phyloP scores from a whole-genome alignment of 352 stramenopile genomes.

The Phytophthora hybrid region DNA sequence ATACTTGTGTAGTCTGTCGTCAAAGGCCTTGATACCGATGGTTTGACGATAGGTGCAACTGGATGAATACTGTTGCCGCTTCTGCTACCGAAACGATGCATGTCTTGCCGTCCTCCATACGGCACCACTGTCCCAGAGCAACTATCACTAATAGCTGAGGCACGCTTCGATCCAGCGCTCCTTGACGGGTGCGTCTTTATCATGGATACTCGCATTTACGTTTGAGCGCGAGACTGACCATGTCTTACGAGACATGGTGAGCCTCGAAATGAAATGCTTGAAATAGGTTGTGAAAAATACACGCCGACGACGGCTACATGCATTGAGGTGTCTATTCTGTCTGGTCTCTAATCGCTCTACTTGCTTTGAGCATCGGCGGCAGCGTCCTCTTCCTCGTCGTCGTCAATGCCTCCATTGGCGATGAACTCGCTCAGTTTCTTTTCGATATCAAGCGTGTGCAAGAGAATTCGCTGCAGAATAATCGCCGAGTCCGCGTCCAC shows the following conservation, averaged over 20 bases:
- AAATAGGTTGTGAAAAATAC: conserved; percentile 8
- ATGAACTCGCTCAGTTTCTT: conserved; percentile 65
- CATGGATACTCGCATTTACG: conserved; percentile 12
- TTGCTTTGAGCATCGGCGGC: neutral
- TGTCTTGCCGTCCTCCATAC: conserved; percentile 6
- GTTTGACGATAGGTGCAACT: neutral
- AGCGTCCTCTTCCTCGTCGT: conserved; percentile 16
- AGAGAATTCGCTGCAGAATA: conserved; percentile 77
- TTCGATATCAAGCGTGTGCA: conserved; percentile 74
- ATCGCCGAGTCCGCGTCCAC: conserved; percentile 73
- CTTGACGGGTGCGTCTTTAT: conserved; percentile 3
- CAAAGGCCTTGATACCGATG: conserved; percentile 5
- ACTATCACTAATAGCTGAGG: neutral
- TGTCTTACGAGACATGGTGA: neutral
- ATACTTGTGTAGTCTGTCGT: neutral
- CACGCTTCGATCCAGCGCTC: conserved; percentile 14
- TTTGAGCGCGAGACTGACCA: neutral
- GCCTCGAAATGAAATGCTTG: conserved; percentile 12
- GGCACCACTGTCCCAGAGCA: neutral
- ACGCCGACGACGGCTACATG: conserved; percentile 2
- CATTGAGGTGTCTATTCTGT: conserved; percentile 15
- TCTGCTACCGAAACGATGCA: conserved; percentile 14
- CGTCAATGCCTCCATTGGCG: conserved; percentile 33
- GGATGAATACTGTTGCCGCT: conserved; percentile 26
- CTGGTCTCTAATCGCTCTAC: conserved; percentile 17